Base-by-base conservation (phyloP, 2,329 filamentous ascomycete species). In the Hymenoscyphus fraxineus region DNA sequence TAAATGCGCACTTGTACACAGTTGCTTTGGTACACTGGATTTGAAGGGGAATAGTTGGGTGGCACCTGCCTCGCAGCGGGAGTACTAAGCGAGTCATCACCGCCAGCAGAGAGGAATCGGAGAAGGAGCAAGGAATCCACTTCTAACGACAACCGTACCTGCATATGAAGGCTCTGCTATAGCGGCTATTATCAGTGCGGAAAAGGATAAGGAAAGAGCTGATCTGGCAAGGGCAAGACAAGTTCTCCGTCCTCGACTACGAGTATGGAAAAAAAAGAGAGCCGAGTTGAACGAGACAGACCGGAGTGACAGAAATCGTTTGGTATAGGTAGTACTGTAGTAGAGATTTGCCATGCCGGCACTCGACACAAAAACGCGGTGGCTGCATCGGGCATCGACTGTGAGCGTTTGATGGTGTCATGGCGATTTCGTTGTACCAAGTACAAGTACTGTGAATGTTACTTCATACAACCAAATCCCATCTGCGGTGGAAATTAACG, bases 371-470 rank as follows among this genome's bases (percentile, higher is more conserved):
- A 51, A 54, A 19, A 54, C 19, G 9, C 47, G 22, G 47, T 54
- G 47, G 47, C 47, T 54, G 47, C 47, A 54, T 54, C 19, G 19
- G 19, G 47, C 47, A 54, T 19, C 47, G 19, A 13, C 13, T 32
- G 56, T 58, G 32, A 40, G 13, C 56, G 56, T 58, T 58, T 58
- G 27, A 57, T 35, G 35, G 41, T 44, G 6, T 32, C 54, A 31
- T 38, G 56, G 35, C 6, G 31, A 70, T 69, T 38, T 19, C 9
- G 35, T 58, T 40, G 32, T 38, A 38, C 38, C 15, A 10, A 58
- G 6, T 40, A 16, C n/a, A 5, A 7, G 35, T 35, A 27, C 27
- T 27, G 27, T 27, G 27, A 27, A 27, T 27, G 27, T 27, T 27
- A 27, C 27, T 27, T 27, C 27, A 27, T 35, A 10, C 35, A 35